Conservation (phyloP, 1,139 yeast species). For the Pichia sp. region DNA sequence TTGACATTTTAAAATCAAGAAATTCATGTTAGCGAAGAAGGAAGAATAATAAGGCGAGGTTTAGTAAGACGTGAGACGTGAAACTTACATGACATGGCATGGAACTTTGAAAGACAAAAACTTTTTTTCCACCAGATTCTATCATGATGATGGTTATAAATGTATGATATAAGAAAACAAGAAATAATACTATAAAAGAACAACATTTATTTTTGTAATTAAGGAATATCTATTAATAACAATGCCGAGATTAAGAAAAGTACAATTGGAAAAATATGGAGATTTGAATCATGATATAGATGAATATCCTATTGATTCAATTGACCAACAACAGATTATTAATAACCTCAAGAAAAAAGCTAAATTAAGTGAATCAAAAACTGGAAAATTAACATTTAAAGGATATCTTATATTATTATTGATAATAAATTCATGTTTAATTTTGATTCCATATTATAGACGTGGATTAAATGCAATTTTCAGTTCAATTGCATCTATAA, state of each 20-base stretch:
- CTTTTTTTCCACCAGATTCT: no score
- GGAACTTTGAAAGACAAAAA: no score
- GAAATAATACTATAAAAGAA: no score
- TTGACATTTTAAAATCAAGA: no score
- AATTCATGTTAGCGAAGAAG: no score
- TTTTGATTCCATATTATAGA: slow-evolving; percentile 24
- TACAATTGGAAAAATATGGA: slow-evolving; percentile 21
- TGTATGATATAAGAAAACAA: no score
- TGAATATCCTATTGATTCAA: slow-evolving; percentile 19
- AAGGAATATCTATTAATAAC: no score
- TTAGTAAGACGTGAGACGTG: no score
- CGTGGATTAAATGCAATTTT: slow-evolving; percentile 17
- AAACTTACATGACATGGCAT: no score
- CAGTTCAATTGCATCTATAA: slow-evolving; percentile 22
- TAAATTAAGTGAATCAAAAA: slow-evolving; percentile 1
- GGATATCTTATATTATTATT: slow-evolving; percentile 16
- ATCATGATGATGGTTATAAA: no score
- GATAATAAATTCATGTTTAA: slow-evolving; percentile 19
- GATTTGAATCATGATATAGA: slow-evolving; percentile 10
- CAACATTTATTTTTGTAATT: no score
- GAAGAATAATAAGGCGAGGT: no score
- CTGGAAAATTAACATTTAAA: slow-evolving; percentile 10
- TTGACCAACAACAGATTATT: slow-evolving; percentile 22
- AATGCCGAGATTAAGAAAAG: slow-evolving; percentile 27
- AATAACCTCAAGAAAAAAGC: slow-evolving; percentile 10